Conservation (phyloP, 495 filamentous ascomycete genomes). For the Penicillium macrosclerotiorum region DNA sequence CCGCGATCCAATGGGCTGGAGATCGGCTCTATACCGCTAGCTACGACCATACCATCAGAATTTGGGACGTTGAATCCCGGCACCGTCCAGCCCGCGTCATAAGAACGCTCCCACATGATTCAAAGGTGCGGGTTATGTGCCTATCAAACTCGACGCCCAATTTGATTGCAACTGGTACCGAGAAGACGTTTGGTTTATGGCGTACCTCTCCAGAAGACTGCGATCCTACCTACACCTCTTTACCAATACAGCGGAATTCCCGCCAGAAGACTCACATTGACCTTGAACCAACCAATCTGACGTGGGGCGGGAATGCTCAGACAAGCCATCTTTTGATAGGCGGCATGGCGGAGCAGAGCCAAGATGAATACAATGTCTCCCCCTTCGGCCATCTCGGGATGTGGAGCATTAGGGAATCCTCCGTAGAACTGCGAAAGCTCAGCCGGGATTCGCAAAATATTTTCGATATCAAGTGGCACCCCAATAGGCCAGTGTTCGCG, state of each 20-base stretch:
- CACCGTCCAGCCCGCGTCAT: too few relatives aligned
- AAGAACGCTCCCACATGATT: conserved; percentile 61
- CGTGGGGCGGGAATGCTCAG: conserved; percentile 58
- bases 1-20: conserved; percentile 69
- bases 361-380: conserved; percentile 54
- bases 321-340: conserved; percentile 64
- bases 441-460: conserved; percentile 63
- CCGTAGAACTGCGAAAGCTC: conserved; percentile 42
- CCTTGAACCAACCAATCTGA: conserved; percentile 62
- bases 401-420: conserved; percentile 59
- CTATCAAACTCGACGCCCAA: conserved; percentile 43
- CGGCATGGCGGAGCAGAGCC: conserved; percentile 66
- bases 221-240: not conserved
- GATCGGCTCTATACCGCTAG: conserved; percentile 70
- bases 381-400: conserved; percentile 67
- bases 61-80: conserved; percentile 68
- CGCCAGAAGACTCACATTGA: conserved; percentile 52
- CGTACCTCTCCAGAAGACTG: conserved; percentile 25
- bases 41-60: conserved; percentile 75
- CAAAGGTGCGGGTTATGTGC: conserved; percentile 69
- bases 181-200: conserved; percentile 28
- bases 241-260: conserved; percentile 10
- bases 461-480: conserved; percentile 81
- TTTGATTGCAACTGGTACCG: conserved; percentile 52
- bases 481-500: conserved; percentile 53